Evolutionary conservation across 352 stramenopile species (phyloP).

Genomic region (Plasmopara viticola): DNA sequence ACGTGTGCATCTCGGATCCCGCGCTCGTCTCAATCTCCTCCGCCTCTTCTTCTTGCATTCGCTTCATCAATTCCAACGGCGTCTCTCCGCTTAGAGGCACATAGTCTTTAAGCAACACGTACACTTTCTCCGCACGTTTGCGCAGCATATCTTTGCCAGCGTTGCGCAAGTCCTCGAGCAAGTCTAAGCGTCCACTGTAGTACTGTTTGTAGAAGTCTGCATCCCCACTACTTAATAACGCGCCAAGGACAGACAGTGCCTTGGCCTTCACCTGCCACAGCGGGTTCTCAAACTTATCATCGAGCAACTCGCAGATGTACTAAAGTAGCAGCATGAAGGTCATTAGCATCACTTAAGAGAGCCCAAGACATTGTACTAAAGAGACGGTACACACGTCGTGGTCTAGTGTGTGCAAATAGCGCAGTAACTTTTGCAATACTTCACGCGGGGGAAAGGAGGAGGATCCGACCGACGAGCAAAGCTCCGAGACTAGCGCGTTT

Average conservation of each 20-base stretch:
- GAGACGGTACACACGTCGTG: constrained; percentile 39
- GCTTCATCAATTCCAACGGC: constrained; percentile 27
- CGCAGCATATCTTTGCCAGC: constrained; percentile 73
- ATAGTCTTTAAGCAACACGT: constrained; percentile 27
- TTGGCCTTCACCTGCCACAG: constrained; percentile 83
- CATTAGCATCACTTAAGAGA: no score
- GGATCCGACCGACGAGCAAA: constrained; percentile 73
- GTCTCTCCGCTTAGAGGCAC: constrained; percentile 21
- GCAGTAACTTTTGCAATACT: constrained; percentile 69
- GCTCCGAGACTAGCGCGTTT: constrained; percentile 60
- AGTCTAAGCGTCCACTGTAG: constrained; percentile 38
- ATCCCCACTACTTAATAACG: constrained; percentile 50
- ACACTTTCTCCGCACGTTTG: constrained; percentile 72
- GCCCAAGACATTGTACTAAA: neutral
- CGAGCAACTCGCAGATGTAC: constrained; percentile 81
- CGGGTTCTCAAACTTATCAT: constrained; percentile 76
- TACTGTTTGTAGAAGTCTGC: constrained; percentile 64
- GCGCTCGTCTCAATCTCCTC: constrained; percentile 11
- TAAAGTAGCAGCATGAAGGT: constrained; percentile 5
- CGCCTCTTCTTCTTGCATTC: constrained; percentile 27
- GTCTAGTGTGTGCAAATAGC: constrained; percentile 65
- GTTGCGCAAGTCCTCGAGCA: constrained; percentile 52
- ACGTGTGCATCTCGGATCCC: neutral
- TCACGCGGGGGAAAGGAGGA: constrained; percentile 77
- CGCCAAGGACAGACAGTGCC: constrained; percentile 65